A percentile compares a stretch with the other conserved stretches of the same genome.
phyloP scores from a whole-genome alignment of 768 basidiomycete species.

The Amyloporia xantha region DNA sequence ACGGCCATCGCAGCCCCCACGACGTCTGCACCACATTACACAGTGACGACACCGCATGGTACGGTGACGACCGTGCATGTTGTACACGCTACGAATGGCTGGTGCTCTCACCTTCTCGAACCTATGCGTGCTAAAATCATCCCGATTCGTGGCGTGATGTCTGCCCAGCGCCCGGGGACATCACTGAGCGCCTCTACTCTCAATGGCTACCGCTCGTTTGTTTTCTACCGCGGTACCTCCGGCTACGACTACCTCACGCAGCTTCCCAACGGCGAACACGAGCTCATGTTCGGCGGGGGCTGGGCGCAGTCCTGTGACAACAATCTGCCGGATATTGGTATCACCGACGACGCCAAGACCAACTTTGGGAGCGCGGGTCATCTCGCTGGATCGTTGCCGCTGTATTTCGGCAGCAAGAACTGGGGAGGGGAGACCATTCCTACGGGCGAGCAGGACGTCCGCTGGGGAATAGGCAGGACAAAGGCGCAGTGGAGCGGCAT shows the following conservation, averaged over 20 bases:
- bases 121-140: slow-evolving; percentile 57
- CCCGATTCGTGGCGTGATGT: slow-evolving; percentile 55
- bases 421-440: slow-evolving; percentile 36
- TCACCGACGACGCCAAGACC: slow-evolving; percentile 30
- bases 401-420: slow-evolving; percentile 43
- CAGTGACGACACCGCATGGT: slow-evolving; percentile 57
- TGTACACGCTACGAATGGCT: slow-evolving; percentile 83
- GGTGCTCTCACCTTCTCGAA: slow-evolving; percentile 65
- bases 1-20: slow-evolving; percentile 37
- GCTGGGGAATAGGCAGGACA: slow-evolving; percentile 39
- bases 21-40: slow-evolving; percentile 33
- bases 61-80: slow-evolving; percentile 51
- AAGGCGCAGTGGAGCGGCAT: slow-evolving; percentile 62
- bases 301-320: slow-evolving; percentile 28
- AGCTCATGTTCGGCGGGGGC: slow-evolving; percentile 67
- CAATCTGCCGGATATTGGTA: slow-evolving; percentile 24
- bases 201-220: slow-evolving; percentile 46
- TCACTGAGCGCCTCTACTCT: slow-evolving; percentile 20
- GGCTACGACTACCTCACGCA: slow-evolving; percentile 69
- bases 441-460: slow-evolving; percentile 11
- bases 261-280: slow-evolving; percentile 35
- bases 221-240: slow-evolving; percentile 44
- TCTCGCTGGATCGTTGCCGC: slow-evolving; percentile 42
- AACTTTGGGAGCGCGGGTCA: slow-evolving; percentile 33
- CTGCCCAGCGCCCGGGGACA: slow-evolving; percentile 52